Conservation (phyloP, 2,329 filamentous ascomycete species). For the Paraphaeosphaeria minitans region DNA sequence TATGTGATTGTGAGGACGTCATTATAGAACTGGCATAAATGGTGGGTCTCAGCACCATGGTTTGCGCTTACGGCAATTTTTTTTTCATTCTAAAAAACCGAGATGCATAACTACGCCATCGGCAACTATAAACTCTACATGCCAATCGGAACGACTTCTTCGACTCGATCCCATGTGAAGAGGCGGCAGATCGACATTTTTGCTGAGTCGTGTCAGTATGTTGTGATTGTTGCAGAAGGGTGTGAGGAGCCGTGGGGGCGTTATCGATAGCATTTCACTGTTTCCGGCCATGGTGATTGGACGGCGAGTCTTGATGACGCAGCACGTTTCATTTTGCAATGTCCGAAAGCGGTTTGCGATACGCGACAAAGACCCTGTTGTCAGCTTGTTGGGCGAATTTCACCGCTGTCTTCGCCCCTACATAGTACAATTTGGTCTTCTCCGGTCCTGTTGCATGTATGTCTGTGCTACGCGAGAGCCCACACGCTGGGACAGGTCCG, state of each 20-base stretch:
- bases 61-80: neutral
- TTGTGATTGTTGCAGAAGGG: neutral
- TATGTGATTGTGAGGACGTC: neutral
- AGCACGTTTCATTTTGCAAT: neutral
- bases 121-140: neutral
- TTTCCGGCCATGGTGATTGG: neutral
- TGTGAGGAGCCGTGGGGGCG: neutral
- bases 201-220: constrained; percentile 2
- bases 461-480: neutral
- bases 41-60: neutral
- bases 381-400: neutral
- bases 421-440: too few relatives aligned
- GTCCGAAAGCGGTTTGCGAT: neutral
- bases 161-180: neutral
- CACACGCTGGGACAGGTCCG: neutral
- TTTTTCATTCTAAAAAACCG: too few relatives aligned
- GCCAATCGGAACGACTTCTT: neutral
- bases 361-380: neutral
- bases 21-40: neutral
- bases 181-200: neutral
- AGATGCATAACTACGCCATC: too few relatives aligned
- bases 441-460: too few relatives aligned
- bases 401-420: neutral
- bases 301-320: neutral
- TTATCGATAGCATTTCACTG: constrained; percentile 4